A percentile compares a stretch with the other conserved stretches of the same genome.
Evolutionary conservation across 2,329 filamentous ascomycete genomes (phyloP).

Genomic region (Graphium sp.): DNA sequence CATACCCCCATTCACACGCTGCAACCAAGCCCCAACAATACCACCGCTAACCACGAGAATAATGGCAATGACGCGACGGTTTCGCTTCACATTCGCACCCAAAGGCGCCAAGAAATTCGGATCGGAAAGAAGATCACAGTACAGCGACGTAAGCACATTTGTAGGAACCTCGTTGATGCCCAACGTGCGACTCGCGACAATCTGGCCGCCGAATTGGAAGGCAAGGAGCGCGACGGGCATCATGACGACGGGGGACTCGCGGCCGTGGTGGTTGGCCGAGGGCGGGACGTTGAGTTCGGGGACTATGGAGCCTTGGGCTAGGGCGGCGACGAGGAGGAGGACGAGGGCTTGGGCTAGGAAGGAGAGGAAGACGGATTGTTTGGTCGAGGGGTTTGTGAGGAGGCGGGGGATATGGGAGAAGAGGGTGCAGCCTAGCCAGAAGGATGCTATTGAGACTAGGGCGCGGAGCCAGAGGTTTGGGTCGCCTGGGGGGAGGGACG

Average conservation of each 20-base stretch:
- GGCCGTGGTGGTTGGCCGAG: constrained; percentile 6
- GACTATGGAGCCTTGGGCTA: constrained; percentile 28
- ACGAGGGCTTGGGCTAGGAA: constrained; percentile 34
- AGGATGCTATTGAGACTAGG: constrained; percentile 32
- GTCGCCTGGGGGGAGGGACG: constrained; percentile 28
- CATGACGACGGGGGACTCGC: constrained; percentile 21
- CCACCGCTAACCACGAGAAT: constrained; percentile 27
- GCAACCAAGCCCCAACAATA: constrained; percentile 29
- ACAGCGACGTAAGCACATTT: constrained; percentile 35
- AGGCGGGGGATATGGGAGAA: constrained; percentile 18
- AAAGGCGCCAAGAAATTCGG: constrained; percentile 22
- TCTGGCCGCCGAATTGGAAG: constrained; percentile 35
- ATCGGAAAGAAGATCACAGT: constrained; percentile 35
- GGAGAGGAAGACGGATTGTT: constrained; percentile 24
- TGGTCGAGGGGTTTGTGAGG: constrained; percentile 18
- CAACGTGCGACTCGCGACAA: constrained; percentile 28
- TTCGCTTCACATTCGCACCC: constrained; percentile 28
- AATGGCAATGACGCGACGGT: constrained; percentile 25
- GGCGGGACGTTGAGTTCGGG: constrained; percentile 13
- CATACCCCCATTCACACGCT: constrained; percentile 21
- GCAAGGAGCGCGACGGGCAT: constrained; percentile 29
- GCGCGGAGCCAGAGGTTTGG: constrained; percentile 31
- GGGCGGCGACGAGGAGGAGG: constrained; percentile 32
- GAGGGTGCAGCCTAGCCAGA: constrained; percentile 33
- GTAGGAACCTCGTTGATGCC: constrained; percentile 36